Conservation (phyloP, 2,329 filamentous ascomycete genomes). For the Neopestalotiopsis rosae region DNA sequence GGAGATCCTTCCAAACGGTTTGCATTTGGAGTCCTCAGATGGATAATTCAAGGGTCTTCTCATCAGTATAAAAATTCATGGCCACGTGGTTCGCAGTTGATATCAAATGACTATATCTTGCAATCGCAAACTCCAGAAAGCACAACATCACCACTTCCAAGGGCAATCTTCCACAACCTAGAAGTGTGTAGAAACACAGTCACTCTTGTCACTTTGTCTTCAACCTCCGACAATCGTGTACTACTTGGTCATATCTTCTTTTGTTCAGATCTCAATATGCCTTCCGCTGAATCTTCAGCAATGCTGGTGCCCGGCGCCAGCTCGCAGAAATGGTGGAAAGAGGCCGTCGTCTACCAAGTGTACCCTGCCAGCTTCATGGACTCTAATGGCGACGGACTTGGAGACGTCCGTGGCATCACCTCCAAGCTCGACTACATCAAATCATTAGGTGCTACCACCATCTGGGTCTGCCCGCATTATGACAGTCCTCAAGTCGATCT, state of each 20-base stretch:
- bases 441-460: conserved; percentile 54
- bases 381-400: conserved; percentile 9
- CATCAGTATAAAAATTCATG: not conserved
- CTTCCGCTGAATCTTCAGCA: not conserved
- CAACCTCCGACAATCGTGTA: no score
- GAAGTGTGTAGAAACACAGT: no score
- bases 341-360: conserved; percentile 18
- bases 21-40: not conserved
- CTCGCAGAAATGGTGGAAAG: conserved; percentile 16
- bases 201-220: no score
- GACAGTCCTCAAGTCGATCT: conserved; percentile 61
- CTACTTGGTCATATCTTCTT: no score
- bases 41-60: not conserved
- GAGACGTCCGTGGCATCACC: conserved; percentile 53
- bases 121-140: no score
- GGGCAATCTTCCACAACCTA: no score
- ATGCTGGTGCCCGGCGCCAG: not conserved
- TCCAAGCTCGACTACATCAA: conserved; percentile 57
- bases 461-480: conserved; percentile 49
- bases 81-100: not conserved
- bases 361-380: conserved; percentile 17
- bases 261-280: not conserved
- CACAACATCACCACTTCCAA: no score
- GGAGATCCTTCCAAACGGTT: not conserved
- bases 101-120: not conserved